Percentiles rank a stretch among this genome's conserved stretches.
Evolutionary conservation across 2,329 filamentous ascomycete genomes (phyloP).

Genomic region (Pseudofabraea citricarpa): DNA sequence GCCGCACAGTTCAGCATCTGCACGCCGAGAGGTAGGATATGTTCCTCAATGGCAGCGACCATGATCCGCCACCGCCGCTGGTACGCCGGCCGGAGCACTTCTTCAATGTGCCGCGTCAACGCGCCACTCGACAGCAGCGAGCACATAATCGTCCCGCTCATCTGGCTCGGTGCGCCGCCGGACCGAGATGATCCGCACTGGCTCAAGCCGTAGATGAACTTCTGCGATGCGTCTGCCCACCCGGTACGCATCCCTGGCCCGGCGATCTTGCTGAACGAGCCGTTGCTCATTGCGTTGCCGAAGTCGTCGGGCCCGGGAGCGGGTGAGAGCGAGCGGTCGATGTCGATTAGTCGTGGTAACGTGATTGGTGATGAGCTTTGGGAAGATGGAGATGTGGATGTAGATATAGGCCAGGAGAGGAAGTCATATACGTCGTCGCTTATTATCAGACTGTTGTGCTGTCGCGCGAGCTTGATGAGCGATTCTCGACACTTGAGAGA

Average conservation of each 20-base stretch:
- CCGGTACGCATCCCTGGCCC: conserved; percentile 79
- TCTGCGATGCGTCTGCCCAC: conserved; percentile 74
- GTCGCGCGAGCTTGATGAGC: conserved; percentile 72
- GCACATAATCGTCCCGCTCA: conserved; percentile 47
- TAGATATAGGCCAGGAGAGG: conserved; percentile 65
- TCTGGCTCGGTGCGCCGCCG: conserved; percentile 52
- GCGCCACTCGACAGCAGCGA: conserved; percentile 41
- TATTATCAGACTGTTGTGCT: conserved; percentile 76
- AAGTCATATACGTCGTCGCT: conserved; percentile 94
- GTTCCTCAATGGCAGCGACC: conserved; percentile 49
- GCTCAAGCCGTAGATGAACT: conserved; percentile 48
- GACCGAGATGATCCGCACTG: conserved; percentile 49
- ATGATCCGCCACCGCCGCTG: conserved; percentile 45
- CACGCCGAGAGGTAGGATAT: conserved; percentile 61
- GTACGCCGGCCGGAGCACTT: conserved; percentile 39
- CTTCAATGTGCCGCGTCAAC: conserved; percentile 39
- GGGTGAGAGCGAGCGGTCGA: conserved; percentile 65
- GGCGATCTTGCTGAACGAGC: conserved; percentile 83
- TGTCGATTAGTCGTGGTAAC: conserved; percentile 72
- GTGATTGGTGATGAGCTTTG: conserved; percentile 8
- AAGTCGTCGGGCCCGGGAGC: conserved; percentile 54
- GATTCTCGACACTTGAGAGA: conserved; percentile 58
- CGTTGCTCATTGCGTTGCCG: conserved; percentile 80
- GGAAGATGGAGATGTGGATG: conserved; percentile 5
- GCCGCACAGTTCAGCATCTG: conserved; percentile 32